phyloP scores from a whole-genome alignment of 176 grass and related monocot genomes.

The Ensete ventricosum region DNA sequence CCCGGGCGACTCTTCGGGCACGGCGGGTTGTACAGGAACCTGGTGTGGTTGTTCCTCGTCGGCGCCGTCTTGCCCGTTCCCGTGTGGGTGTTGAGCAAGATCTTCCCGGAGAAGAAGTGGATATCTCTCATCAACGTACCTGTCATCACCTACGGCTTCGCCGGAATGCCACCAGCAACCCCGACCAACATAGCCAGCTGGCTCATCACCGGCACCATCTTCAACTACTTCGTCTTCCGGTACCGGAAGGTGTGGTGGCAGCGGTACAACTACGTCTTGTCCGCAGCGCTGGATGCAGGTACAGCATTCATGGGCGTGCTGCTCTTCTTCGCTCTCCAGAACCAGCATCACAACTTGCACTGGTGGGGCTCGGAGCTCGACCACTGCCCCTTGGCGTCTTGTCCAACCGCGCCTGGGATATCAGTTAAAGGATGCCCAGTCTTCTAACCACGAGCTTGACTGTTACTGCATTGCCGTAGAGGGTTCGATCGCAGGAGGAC shows the following conservation, averaged over 20 bases:
- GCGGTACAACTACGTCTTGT: conserved; percentile 97
- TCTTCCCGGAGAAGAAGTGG: conserved; percentile 94
- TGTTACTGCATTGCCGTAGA: too few relatives aligned
- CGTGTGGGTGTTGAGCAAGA: conserved; percentile 73
- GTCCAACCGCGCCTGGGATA: conserved; percentile 75
- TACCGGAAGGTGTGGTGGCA: conserved; percentile 95
- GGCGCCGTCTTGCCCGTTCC: conserved; percentile 87
- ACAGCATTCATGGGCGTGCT: conserved; percentile 97
- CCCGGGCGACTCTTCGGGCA: conserved; percentile 59
- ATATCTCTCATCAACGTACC: conserved; percentile 88
- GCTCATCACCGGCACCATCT: conserved; percentile 80
- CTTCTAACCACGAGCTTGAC: conserved; percentile 27
- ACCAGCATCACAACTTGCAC: conserved; percentile 55
- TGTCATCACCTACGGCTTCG: conserved; percentile 92
- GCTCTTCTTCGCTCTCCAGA: conserved; percentile 93
- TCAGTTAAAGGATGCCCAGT: conserved; percentile 78
- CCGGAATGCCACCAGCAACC: conserved; percentile 94
- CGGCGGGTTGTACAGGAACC: conserved; percentile 78
- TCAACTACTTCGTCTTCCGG: conserved; percentile 92
- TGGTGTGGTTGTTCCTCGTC: conserved; percentile 84
- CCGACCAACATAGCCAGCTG: conserved; percentile 96
- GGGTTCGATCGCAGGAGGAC: too few relatives aligned
- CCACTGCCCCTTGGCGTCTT: conserved; percentile 81
- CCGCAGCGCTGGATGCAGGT: conserved; percentile 87
- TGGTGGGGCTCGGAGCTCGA: conserved; percentile 95